Base-by-base conservation (phyloP, 441 rosid genomes). In the Pelargonium hybrid region DNA sequence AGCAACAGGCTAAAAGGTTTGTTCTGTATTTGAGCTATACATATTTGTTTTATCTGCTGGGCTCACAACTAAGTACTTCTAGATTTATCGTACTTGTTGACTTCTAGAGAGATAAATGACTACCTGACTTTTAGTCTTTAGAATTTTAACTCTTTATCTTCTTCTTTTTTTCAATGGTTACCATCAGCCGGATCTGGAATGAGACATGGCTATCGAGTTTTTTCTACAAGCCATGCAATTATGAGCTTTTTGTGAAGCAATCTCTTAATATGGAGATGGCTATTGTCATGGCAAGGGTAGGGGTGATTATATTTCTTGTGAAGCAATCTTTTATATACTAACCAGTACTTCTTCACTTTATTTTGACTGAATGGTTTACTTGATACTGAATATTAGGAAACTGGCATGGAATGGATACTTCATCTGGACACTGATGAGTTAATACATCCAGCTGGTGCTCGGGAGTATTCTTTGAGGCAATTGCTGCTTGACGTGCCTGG, bases 261-360 rank as follows among this genome's bases (percentile, higher is more conserved):
- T 88, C 93, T 75, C 91, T 88, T 79, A 87, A 88, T 77, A 88
- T 88, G 93, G 93, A 88, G 81, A 88, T 87, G 90, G 93, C 93
- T 68, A 88, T 88, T 77, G 84, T 85, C 84, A 85, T 87, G 93
- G 93, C 93, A 67, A 87, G 93, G 90, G 93, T 88, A 17, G 39
- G 64, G 34, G 39, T 65, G 13, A 47, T 57, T 41, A 39, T 50
- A 13, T 78, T 52, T 50, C 57, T 52, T 52, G 7, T 52, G 61
- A 21, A 52, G 5, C 5, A 15, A 52, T 21, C 69, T 37, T 54
- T 39, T 64, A n/a, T 18, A 71, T 25, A n/a, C 48, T 64, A 23
- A 17, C 50, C n/a, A 15, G 37, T 67, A 57, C 37, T 9, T 50
- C 26, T 50, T 25, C 5, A 52, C 50, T 66, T 77, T 69, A 71